Base-by-base conservation (phyloP, 371 early-diverging fungal genomes). In the Mucor ambiguus region DNA sequence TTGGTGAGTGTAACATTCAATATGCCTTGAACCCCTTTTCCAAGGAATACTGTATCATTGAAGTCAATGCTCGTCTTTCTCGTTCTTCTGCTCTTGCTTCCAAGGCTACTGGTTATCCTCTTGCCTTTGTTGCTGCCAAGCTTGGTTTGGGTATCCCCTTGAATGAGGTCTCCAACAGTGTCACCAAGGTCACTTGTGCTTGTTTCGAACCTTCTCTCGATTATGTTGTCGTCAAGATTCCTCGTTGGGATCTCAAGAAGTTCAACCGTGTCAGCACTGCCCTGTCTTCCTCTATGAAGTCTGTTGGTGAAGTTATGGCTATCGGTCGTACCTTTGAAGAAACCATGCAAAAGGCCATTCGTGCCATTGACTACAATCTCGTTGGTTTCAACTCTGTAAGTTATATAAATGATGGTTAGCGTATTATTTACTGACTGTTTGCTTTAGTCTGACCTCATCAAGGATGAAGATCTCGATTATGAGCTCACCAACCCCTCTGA, bases 1-100 rank as follows among this genome's bases (percentile, higher is more conserved):
- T 97, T 32, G 98, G 98, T 68, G 98, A 97, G 82, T 97, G 98
- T 88, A 97, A 97, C 79, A 92, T 97, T 63, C 97, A 97, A 81
- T 97, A 97, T 69, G 97, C 96, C n/a, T 85, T 97, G 58, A 94
- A 96, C 83, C 98, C 98, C 28, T 78, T 89, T 69, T 87, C 90
- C 66, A 89, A 90, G 73, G 97, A 97, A 78, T 97, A 95, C 82
- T 91, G 92, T 79, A 93, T 97, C 70, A 97, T 97, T 66, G 98
- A 97, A 83, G 96, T 97, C 75, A 97, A 97, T 69, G 98, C 98
- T 16, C 93, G 98, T 66, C 79, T 97, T n/a, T 93, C 93, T 60
- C 89, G 98, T 71, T 90, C 86, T 29, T 90, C 93, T 22, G 98
- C 98, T 12, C 82, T 97, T 48, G 98, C 98, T 20, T 91, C 92